These are phyloP conservation scores for Dichotomocladium elegans DNA, from an alignment of 371 early-diverging fungal species.

Conservation along the genomic window DNA sequence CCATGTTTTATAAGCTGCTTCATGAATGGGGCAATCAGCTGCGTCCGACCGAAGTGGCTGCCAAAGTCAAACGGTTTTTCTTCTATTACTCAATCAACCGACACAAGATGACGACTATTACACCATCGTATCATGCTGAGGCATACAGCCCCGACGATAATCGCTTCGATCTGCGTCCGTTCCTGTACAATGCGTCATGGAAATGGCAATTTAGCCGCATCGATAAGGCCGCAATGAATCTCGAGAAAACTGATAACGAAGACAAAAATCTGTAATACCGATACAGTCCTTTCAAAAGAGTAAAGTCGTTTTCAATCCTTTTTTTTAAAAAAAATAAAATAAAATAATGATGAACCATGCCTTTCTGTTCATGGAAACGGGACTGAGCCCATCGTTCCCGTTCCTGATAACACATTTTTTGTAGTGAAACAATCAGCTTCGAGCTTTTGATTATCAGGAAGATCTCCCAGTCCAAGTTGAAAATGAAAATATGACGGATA, in stretches of 20 bases:
- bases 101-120: slow-evolving; percentile 96
- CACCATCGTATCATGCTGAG: slow-evolving; percentile 95
- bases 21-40: slow-evolving; percentile 72
- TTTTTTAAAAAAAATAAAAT: no score
- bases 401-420: no score
- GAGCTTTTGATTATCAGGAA: no score
- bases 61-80: slow-evolving; percentile 94
- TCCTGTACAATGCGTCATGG: slow-evolving; percentile 90
- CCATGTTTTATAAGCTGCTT: slow-evolving; percentile 86
- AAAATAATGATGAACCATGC: no score
- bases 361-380: no score
- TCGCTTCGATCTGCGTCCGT: slow-evolving; percentile 93
- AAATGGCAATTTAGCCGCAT: slow-evolving; percentile 88
- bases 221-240: slow-evolving; percentile 61
- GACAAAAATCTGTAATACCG: no score
- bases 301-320: no score
- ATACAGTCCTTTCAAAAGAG: no score
- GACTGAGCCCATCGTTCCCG: no score
- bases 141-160: slow-evolving; percentile 96
- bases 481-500: no score
- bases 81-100: slow-evolving; percentile 95
- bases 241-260: slow-evolving; percentile 14
- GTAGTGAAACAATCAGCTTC: no score
- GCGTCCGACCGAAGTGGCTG: slow-evolving; percentile 71
- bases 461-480: no score